Conservation (phyloP, 2,329 filamentous ascomycete genomes). For the Plectosphaerella plurivora region DNA sequence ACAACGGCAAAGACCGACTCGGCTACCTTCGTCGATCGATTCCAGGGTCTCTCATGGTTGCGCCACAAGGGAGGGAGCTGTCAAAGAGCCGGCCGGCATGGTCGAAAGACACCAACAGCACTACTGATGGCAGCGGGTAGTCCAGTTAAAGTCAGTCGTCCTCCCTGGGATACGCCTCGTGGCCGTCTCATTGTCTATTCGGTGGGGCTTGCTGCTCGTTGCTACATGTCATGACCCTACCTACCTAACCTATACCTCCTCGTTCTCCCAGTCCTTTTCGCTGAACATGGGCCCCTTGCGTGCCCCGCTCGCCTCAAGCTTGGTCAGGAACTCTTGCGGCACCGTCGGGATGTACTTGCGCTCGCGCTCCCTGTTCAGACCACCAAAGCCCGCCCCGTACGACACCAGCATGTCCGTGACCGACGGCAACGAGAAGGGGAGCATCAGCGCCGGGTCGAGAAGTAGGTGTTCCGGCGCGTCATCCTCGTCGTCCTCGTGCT, state of each 20-base stretch:
- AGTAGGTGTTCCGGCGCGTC: conserved; percentile 72
- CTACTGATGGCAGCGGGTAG: too few species aligned
- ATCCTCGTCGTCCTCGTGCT: conserved; percentile 54
- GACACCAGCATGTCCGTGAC: conserved; percentile 96
- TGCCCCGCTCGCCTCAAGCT: conserved; percentile 63
- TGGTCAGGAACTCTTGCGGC: conserved; percentile 86
- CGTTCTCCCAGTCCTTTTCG: conserved; percentile 64
- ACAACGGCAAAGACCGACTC: too few species aligned
- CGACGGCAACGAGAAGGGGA: conserved; percentile 92
- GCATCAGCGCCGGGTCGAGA: conserved; percentile 83
- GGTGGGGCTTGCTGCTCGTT: too few species aligned
- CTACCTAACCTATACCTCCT: conserved; percentile 41
- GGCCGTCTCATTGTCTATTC: too few species aligned
- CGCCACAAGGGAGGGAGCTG: too few species aligned
- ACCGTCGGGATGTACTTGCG: conserved; percentile 95
- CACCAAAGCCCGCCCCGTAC: conserved; percentile 92
- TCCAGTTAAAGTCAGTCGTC: too few species aligned
- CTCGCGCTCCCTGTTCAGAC: conserved; percentile 84
- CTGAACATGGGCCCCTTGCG: conserved; percentile 53
- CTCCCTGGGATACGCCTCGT: too few species aligned
- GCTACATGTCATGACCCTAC: too few species aligned
- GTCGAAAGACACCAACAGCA: too few species aligned
- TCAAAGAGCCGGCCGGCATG: too few species aligned
- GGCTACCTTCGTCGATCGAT: too few species aligned
- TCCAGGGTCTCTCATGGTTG: too few species aligned